Evolutionary conservation across 306 rosid genomes (phyloP).

Genomic region (Cucurbita ficifolia): DNA sequence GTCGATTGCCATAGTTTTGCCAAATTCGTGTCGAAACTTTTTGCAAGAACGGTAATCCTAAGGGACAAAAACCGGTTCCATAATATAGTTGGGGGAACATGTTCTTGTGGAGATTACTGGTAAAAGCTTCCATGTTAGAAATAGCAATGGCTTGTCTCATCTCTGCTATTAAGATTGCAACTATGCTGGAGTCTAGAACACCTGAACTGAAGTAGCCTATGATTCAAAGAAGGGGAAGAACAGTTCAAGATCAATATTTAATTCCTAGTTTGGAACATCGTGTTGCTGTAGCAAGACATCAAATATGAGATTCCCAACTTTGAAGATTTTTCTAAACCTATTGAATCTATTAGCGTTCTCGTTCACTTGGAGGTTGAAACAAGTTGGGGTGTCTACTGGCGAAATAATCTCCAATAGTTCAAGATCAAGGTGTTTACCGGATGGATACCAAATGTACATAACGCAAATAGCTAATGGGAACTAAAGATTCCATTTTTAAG

Average conservation of each 20-base stretch:
- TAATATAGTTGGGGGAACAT: conserved; percentile 52
- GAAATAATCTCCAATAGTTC: not conserved
- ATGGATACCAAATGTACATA: not conserved
- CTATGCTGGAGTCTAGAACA: not conserved
- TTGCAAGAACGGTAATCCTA: conserved; percentile 47
- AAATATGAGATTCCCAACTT: not conserved
- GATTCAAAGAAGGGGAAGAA: not conserved
- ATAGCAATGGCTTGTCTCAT: not conserved
- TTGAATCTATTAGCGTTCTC: not conserved
- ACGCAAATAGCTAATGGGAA: not conserved
- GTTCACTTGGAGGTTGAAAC: not conserved
- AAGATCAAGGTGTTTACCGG: not conserved
- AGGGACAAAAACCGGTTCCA: conserved; percentile 76
- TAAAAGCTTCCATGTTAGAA: conserved; percentile 11
- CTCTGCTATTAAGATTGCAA: not conserved
- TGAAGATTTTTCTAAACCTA: not conserved
- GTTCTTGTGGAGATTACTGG: conserved; percentile 88
- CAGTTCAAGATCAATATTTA: not conserved
- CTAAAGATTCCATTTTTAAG: not conserved
- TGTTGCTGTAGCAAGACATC: not conserved
- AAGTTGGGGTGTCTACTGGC: not conserved
- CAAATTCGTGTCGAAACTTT: conserved; percentile 41
- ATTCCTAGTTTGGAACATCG: not conserved
- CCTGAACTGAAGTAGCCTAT: not conserved
- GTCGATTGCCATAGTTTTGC: conserved; percentile 92